Evolutionary conservation across 1,284 basidiomycete species (phyloP), one percentile per base, ranked within the genome.

Genomic region (Exobasidium cylindrosporum): DNA sequence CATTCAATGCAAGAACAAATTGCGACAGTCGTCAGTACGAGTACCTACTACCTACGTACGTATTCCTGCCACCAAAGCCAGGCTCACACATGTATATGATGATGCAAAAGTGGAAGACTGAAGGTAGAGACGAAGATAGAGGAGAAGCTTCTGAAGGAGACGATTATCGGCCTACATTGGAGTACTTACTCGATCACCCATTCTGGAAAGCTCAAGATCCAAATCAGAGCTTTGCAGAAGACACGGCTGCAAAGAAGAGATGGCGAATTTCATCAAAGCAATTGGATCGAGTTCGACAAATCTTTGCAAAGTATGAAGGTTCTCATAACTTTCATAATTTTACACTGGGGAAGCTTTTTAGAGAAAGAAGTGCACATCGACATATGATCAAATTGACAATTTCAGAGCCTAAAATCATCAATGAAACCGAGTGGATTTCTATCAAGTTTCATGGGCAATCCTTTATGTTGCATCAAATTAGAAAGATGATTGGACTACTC

Each of bases 381-480:
- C 86, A 87, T 77, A 93, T 97, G 88, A 90, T 55, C 53, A 14
- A 54, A 47, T 53, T 74, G 14, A 65, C 65, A 13, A 70, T 78
- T 52, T 76, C 75, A 14, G 75, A 75, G 4, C 72, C 75, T 2
- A 66, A 85, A 3, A 87, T 95, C 3, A 89, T 93, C 70, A 90
- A 91, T 21, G 88, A 88, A 31, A 94, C 91, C 0, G 95, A 99
- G 78, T 98, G 95, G 94, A 87, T 98, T 55, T 90, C 89, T 55
- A 88, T 98, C 32, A 84, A 90, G 68, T 89, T 97, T 76, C 92
- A 97, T 75, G 96, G 95, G 0, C 96, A 98, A 81, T 94, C 91
- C 71, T 99, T 99, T 81, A 98, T 99, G 96, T 82, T 98, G 61
- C 95, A 99, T 81, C 95, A 98, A 76, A 85, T 86, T 68, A 89